Conservation (phyloP, 352 stramenopile genomes). For the Blastocystis sp. region DNA sequence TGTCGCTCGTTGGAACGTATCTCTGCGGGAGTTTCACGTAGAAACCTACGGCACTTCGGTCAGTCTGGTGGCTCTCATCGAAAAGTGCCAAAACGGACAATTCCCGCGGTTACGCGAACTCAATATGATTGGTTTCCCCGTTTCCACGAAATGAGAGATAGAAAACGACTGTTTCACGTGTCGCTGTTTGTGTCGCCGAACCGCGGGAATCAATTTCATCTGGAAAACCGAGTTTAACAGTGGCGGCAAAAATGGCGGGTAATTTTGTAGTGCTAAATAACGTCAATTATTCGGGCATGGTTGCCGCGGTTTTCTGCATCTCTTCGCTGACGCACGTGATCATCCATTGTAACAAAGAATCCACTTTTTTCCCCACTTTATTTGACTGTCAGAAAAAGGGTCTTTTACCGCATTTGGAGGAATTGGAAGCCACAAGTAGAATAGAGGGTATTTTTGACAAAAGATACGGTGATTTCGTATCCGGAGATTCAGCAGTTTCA, state of each 20-base stretch:
- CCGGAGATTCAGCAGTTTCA: background rate
- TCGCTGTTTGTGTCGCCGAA: background rate
- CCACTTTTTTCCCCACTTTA: background rate
- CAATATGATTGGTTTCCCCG: background rate
- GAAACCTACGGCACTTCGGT: background rate
- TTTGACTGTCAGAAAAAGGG: background rate
- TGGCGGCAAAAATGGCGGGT: background rate
- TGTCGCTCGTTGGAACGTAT: background rate
- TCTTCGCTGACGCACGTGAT: background rate
- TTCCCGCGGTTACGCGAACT: background rate
- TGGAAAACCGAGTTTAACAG: background rate
- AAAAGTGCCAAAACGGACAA: background rate
- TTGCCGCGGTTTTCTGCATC: slow-evolving; percentile 20
- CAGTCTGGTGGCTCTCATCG: background rate
- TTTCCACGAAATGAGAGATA: background rate
- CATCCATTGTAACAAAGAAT: slow-evolving; percentile 2
- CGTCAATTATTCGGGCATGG: background rate
- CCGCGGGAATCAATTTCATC: background rate
- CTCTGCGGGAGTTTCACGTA: background rate
- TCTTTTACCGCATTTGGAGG: background rate
- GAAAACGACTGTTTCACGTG: background rate
- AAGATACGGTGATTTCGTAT: slow-evolving; percentile 16
- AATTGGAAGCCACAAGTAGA: background rate
- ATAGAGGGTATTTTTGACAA: background rate
- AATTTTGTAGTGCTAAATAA: background rate